Evolutionary conservation across 1,284 basidiomycete species (phyloP).

Genomic region (Stereum hirsutum): DNA sequence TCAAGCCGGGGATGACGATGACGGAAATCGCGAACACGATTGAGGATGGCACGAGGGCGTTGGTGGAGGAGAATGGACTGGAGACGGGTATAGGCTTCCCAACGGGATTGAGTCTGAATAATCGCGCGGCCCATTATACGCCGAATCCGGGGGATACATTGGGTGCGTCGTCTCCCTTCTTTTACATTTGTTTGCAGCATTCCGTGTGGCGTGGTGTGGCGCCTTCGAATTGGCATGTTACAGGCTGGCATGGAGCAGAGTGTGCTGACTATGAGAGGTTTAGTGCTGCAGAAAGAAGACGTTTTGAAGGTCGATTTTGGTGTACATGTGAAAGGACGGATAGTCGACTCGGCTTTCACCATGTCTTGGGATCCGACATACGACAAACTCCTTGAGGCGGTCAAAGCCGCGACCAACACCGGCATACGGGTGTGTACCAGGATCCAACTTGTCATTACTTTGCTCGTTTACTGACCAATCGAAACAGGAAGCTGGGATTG

Average conservation of each 20-base stretch:
- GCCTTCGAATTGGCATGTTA: no score
- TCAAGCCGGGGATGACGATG: constrained; percentile 92
- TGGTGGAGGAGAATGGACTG: constrained; percentile 88
- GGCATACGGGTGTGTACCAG: constrained; percentile 59
- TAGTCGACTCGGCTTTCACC: constrained; percentile 95
- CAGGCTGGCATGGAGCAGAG: no score
- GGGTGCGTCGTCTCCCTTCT: constrained; percentile 45
- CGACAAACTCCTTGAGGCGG: constrained; percentile 84
- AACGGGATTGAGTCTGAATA: constrained; percentile 91
- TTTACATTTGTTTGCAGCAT: no score
- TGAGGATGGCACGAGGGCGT: constrained; percentile 83
- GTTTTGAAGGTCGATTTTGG: constrained; percentile 98
- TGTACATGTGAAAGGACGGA: constrained; percentile 92
- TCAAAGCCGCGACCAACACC: constrained; percentile 89
- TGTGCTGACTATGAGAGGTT: no score
- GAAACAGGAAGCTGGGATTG: constrained; percentile 93
- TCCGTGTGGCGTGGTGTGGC: no score
- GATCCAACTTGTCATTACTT: background rate
- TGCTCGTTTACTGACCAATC: no score
- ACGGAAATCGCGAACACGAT: constrained; percentile 93
- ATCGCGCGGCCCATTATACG: constrained; percentile 95
- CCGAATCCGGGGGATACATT: constrained; percentile 93
- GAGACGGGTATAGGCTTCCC: constrained; percentile 91
- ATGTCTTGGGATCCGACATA: constrained; percentile 86
- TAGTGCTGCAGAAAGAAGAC: constrained; percentile 78